Conservation (phyloP, 2,329 filamentous ascomycete species). For the Xylaria hypoxylon region DNA sequence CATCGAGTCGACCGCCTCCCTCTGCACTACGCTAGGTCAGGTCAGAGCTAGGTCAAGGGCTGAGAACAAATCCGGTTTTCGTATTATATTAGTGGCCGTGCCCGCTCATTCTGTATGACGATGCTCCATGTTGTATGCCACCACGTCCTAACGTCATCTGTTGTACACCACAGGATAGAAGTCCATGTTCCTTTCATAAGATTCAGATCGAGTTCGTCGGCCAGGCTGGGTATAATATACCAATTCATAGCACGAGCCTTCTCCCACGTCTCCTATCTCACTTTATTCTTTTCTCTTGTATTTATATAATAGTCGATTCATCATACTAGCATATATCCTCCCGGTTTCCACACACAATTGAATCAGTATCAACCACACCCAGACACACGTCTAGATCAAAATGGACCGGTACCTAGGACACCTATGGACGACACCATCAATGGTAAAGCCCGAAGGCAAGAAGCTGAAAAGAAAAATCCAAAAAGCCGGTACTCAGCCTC, state of each 20-base stretch:
- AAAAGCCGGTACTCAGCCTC: constrained; percentile 46
- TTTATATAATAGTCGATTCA: constrained; percentile 2
- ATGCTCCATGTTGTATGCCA: constrained; percentile 23
- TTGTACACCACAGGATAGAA: background rate
- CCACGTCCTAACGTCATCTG: constrained; percentile 34
- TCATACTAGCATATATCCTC: background rate
- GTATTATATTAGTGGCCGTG: constrained; percentile 45
- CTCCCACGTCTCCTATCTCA: background rate
- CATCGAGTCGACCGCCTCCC: background rate
- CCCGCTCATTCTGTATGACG: constrained; percentile 32
- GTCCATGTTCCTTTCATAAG: constrained; percentile 4
- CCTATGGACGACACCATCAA: constrained; percentile 40
- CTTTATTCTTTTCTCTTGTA: constrained; percentile 6
- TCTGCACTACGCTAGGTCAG: no score
- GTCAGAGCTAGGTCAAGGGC: background rate
- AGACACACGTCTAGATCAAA: constrained; percentile 31
- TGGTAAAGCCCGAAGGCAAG: constrained; percentile 47
- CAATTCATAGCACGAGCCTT: constrained; percentile 9
- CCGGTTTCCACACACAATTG: background rate
- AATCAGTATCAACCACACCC: constrained; percentile 21
- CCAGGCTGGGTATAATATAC: constrained; percentile 31
- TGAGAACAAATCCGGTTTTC: constrained; percentile 48
- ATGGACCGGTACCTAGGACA: constrained; percentile 47
- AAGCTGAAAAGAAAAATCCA: constrained; percentile 50
- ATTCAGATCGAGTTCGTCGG: constrained; percentile 14